Percentiles rank a stretch among this genome's conserved stretches.
Conservation (phyloP, 345 rosid genomes). For the rapeseed (Brassica napus) region Da-Ae NC_063434.1:17300501-17301000, state of each 20-base stretch:
- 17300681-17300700: not conserved
- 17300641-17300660: constrained; percentile 45
- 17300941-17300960: not conserved
- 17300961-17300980: constrained; percentile 76
- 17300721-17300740: constrained; percentile 60
- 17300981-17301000: constrained; percentile 56
- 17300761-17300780: constrained; percentile 65
- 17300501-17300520: constrained; percentile 53
- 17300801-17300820: not conserved
- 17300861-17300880: not conserved
- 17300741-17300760: constrained; percentile 55
- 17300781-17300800: constrained; percentile 10
- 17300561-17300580: constrained; percentile 79
- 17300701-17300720: constrained; percentile 44
- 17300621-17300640: constrained; percentile 55
- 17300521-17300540: constrained; percentile 58
- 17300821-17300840: not conserved
- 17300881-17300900: not conserved
- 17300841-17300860: not conserved
- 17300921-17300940: constrained; percentile 4
- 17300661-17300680: not conserved
- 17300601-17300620: constrained; percentile 64
- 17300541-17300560: constrained; percentile 44
- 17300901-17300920: not conserved
- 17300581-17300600: constrained; percentile 70